Base-by-base conservation (phyloP, 305 asterid species). In the Fraxinus nigra region DNA sequence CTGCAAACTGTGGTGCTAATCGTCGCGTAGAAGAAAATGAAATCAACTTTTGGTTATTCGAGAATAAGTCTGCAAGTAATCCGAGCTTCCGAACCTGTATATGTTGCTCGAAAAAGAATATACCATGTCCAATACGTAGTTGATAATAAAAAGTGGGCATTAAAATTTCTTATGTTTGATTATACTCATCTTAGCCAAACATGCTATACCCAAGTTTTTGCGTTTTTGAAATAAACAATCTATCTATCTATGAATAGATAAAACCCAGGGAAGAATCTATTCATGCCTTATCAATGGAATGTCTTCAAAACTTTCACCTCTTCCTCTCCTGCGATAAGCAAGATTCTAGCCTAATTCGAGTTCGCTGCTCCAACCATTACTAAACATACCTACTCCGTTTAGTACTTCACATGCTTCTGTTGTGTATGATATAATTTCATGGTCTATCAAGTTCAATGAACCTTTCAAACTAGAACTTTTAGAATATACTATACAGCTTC, bases 351-450 rank as follows among this genome's bases (percentile, higher is more conserved):
- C 20, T 14, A 48, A 48, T 48, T 48, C 79, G 13, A 76, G 67
- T 46, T 76, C 46, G 40, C 16, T 76, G 61, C 56, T 35, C 56
- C 75, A 78, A 35, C 75, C 61, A 63, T 78, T 35, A 77, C 59
- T 10, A 22, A 35, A 63, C 61, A 35, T 30, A 76, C 70, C 63
- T 63, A 63, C 38, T 35, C 65, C 2, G 30, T 79, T 79, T 38
- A 79, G 40, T 40, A 79, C 32, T 63, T 79, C 63, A 79, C 7
- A 67, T 67, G 67, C 82, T 65, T 78, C 0, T 54, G 3, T 54
- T 54, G 65, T 26, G 10, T 54, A 54, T 5, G 11, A 5, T 54
- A n/a, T n/a, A 54, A 54, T 14, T 54, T 54, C 65, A 10, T 0
- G 51, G 51, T 40, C 4, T 0, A 40, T 40, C 13, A 40, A 35